Evolutionary conservation across 441 rosid genomes (phyloP), one percentile per base, ranked within the genome.

Genomic region (Mallotus japonicus): DNA sequence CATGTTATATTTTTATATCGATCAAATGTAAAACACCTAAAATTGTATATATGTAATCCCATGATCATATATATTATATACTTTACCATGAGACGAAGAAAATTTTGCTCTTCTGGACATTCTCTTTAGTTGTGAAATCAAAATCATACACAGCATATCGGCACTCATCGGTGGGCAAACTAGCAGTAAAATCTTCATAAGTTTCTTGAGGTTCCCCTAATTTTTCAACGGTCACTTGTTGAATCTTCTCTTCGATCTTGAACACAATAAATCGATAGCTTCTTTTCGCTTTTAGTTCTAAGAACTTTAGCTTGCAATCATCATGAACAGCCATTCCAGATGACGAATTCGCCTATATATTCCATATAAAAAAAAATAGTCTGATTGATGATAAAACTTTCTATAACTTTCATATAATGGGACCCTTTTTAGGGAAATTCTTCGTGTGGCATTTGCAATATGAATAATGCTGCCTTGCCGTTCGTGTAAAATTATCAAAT

Each of bases 111-210:
- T 84, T 86, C 19, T 83, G 84, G 53, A 84, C 80, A 55, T 86
- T 85, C 79, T 88, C 90, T 0, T 69, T 44, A 0, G 89, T 85
- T 0, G 83, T 83, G 83, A 86, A 88, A 73, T 88, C 88, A 22
- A 82, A 77, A 64, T 88, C 92, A 50, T 70, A 86, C 67, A 88
- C 87, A 42, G 87, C 88, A 34, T 88, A 88, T 49, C 90, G 86
- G 32, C 90, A 88, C 76, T 86, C 89, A 34, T 86, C 56, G 14
- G 80, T 61, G 1, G 90, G 90, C 65, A 88, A 76, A 66, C 85
- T 75, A 69, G 82, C 80, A 11, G 78, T 53, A 51, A 88, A 83
- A 55, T 82, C 87, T 0, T 85, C 87, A 10, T 85, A 88, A 69
- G 56, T 78, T 16, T 77, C 69, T 0, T 12, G 60, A 0, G 90